These are phyloP conservation scores for Chlorella sp. DNA, from an alignment of 139 green algal species.

Conservation along the genomic window DNA sequence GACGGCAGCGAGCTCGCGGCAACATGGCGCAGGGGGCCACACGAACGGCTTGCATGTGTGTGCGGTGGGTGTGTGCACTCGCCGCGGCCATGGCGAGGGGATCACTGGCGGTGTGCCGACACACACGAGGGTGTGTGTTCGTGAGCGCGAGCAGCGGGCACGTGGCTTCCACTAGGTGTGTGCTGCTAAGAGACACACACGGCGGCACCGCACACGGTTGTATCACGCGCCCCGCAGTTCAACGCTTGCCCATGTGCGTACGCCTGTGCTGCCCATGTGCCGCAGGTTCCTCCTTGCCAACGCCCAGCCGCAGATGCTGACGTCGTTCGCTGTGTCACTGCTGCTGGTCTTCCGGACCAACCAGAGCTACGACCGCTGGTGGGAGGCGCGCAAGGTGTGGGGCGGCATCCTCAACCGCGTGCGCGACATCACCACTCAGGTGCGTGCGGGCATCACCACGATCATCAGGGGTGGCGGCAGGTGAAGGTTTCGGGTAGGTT, in stretches of 20 bases:
- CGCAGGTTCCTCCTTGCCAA: slow-evolving; percentile 15
- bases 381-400: slow-evolving; percentile 34
- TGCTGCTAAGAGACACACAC: not conserved
- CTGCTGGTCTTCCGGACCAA: slow-evolving; percentile 24
- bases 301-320: slow-evolving; percentile 20
- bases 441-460: not conserved
- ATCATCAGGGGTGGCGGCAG: not conserved
- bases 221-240: not conserved
- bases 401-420: slow-evolving; percentile 31
- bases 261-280: not conserved
- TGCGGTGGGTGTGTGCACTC: not conserved
- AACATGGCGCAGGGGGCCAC: not conserved
- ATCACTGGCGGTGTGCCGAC: not conserved
- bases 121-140: not conserved
- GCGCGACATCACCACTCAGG: slow-evolving; percentile 34
- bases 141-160: not conserved
- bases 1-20: not conserved
- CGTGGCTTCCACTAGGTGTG: not conserved
- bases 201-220: not conserved
- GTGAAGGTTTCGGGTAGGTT: not conserved
- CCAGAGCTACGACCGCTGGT: slow-evolving; percentile 18
- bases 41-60: not conserved
- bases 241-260: not conserved
- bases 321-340: slow-evolving; percentile 30
- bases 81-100: not conserved